phyloP scores from a whole-genome alignment of 2,329 filamentous ascomycete species.

The Chaetomium globosum region DNA sequence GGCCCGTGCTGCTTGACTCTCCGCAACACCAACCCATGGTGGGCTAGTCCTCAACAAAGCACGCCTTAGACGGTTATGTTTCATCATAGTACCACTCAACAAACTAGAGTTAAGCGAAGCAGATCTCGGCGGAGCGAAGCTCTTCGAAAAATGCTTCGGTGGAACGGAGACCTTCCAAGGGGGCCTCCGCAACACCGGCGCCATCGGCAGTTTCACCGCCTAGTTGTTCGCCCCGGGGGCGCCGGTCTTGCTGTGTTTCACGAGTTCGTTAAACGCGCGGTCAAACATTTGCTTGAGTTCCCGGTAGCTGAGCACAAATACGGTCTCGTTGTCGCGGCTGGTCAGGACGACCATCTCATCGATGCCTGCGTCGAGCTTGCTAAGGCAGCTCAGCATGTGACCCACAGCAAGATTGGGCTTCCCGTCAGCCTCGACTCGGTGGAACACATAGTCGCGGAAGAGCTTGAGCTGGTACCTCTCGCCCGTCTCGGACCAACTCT shows the following conservation, averaged over 20 bases:
- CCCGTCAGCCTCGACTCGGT: constrained; percentile 85
- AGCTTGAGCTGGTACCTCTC: constrained; percentile 91
- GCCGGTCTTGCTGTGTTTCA: constrained; percentile 47
- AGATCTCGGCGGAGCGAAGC: background rate
- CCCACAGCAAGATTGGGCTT: constrained; percentile 83
- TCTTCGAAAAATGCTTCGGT: background rate
- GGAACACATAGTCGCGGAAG: constrained; percentile 96
- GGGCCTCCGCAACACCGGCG: background rate
- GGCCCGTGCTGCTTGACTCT: background rate
- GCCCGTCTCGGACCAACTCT: constrained; percentile 86
- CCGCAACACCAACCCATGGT: background rate
- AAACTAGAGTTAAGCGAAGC: background rate
- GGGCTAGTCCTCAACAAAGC: background rate
- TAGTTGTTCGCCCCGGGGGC: constrained; percentile 33
- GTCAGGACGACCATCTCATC: constrained; percentile 85
- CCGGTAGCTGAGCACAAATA: constrained; percentile 85
- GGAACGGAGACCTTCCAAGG: background rate
- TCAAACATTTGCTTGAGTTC: constrained; percentile 73
- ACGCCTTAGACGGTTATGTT: background rate
- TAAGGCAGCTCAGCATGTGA: constrained; percentile 83
- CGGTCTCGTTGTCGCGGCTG: constrained; percentile 86
- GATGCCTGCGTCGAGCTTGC: constrained; percentile 87
- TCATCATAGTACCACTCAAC: background rate
- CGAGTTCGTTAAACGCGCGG: constrained; percentile 61
- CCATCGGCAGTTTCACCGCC: constrained; percentile 8